phyloP scores from a whole-genome alignment of 306 rosid species.

The Medicago ruthenica region DNA sequence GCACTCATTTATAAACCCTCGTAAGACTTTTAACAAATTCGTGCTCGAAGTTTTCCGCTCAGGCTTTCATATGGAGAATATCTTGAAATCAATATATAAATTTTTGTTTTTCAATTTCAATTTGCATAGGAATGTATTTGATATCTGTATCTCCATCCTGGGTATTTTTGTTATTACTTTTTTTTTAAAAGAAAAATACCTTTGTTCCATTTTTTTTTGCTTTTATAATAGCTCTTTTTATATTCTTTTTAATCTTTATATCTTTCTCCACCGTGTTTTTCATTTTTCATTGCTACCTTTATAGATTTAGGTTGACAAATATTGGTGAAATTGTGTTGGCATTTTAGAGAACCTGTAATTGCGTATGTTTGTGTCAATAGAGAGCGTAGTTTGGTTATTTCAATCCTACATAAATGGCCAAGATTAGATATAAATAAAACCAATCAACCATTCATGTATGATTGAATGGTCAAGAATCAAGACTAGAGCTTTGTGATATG shows the following conservation, averaged over 20 bases:
- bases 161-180: neutral
- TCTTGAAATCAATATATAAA: conserved; percentile 1
- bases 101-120: neutral
- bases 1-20: too few relatives aligned
- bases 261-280: neutral
- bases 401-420: neutral
- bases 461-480: neutral
- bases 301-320: conserved; percentile 15
- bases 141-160: neutral
- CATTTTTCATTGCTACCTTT: neutral
- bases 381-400: neutral
- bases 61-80: conserved; percentile 23
- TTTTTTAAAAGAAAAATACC: neutral
- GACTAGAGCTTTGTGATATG: conserved; percentile 2
- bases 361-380: neutral
- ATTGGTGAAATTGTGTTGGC: conserved; percentile 23
- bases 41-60: neutral
- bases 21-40: too few relatives aligned
- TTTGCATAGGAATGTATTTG: conserved; percentile 27
- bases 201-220: conserved; percentile 3
- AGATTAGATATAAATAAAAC: neutral
- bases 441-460: conserved; percentile 1
- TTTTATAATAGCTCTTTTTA: conserved; percentile 7
- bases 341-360: conserved; percentile 12
- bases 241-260: neutral